Evolutionary conservation across 352 stramenopile species (phyloP).

Genomic region (Pythium rhizo-oryzae): DNA sequence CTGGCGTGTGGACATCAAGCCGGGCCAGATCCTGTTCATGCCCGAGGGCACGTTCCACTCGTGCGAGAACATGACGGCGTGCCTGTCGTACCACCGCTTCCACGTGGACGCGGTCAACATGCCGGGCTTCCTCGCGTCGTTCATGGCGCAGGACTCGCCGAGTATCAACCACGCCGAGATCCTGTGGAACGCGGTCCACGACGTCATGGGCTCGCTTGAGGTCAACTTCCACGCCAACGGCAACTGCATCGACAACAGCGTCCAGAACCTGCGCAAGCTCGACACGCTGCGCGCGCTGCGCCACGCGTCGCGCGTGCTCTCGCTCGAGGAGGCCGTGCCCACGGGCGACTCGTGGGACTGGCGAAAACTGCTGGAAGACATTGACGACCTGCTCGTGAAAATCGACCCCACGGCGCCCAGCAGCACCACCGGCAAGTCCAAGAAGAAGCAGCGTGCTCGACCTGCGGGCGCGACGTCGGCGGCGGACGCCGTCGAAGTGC

Average conservation of each 20-base stretch:
- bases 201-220: conserved; percentile 89
- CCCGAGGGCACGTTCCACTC: conserved; percentile 93
- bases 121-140: conserved; percentile 85
- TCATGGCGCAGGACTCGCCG: conserved; percentile 89
- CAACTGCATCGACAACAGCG: conserved; percentile 37
- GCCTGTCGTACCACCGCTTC: conserved; percentile 94
- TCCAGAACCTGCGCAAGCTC: conserved; percentile 63
- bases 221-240: conserved; percentile 68
- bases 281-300: conserved; percentile 65
- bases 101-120: conserved; percentile 94
- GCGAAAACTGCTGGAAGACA: conserved; percentile 76
- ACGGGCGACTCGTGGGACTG: conserved; percentile 82
- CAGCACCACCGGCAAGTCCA: conserved; percentile 8
- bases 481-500: background rate
- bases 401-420: conserved; percentile 46
- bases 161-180: conserved; percentile 93
- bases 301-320: conserved; percentile 63
- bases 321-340: conserved; percentile 66
- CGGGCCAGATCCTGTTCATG: conserved; percentile 94
- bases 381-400: conserved; percentile 62
- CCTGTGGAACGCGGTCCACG: conserved; percentile 91
- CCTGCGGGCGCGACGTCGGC: conserved; percentile 25
- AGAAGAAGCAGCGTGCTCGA: background rate
- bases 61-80: conserved; percentile 92
- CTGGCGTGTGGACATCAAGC: conserved; percentile 88